phyloP scores from a whole-genome alignment of 768 basidiomycete species.

The Suillus decipiens region DNA sequence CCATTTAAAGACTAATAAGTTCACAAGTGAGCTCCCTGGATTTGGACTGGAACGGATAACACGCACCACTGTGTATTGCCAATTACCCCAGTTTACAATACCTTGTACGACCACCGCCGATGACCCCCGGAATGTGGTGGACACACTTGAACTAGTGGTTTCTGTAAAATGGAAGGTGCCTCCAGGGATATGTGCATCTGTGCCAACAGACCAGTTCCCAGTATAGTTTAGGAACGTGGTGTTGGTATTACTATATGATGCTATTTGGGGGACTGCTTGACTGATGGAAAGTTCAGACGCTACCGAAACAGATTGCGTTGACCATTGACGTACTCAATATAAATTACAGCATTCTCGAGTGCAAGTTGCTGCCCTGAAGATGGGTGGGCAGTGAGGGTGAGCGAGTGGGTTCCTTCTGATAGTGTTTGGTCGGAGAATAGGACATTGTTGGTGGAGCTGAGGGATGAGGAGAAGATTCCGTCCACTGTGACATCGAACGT shows the following conservation, averaged over 20 bases:
- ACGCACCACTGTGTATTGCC: conserved; percentile 28
- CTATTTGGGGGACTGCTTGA: conserved; percentile 4
- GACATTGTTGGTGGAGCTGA: conserved; percentile 7
- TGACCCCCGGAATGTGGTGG: conserved; percentile 11
- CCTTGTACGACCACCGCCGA: conserved; percentile 16
- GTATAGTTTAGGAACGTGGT: conserved; percentile 19
- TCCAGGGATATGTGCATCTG: conserved; percentile 12
- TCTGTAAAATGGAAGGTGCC: conserved; percentile 8
- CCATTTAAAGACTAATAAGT: conserved; percentile 12
- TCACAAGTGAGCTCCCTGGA: not conserved
- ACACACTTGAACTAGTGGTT: conserved; percentile 11
- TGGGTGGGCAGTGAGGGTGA: conserved; percentile 16
- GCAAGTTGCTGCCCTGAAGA: conserved; percentile 13
- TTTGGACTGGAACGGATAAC: not conserved
- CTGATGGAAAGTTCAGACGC: conserved; percentile 5
- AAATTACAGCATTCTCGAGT: conserved; percentile 13
- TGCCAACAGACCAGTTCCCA: conserved; percentile 14
- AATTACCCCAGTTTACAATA: conserved; percentile 26
- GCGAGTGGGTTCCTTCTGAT: conserved; percentile 9
- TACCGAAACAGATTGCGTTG: not conserved
- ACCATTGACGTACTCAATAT: not conserved
- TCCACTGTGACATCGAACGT: conserved; percentile 16
- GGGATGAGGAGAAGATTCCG: not conserved
- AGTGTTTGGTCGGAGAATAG: conserved; percentile 10
- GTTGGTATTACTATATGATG: conserved; percentile 12